Evolutionary conservation across 495 filamentous ascomycete genomes (phyloP).

Genomic region (Amniculicola lignicola): DNA sequence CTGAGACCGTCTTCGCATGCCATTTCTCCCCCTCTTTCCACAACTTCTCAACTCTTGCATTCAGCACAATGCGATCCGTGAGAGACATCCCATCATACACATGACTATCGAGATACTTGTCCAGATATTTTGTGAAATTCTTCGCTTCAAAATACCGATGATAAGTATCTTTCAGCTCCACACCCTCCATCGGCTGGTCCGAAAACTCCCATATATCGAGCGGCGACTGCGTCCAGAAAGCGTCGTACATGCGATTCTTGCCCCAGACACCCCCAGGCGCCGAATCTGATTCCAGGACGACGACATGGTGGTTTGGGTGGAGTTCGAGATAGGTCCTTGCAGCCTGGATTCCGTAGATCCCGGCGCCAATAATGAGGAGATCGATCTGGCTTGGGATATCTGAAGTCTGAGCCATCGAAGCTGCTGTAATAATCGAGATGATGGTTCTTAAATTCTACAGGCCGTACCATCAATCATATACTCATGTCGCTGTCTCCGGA

Average conservation of each 20-base stretch:
- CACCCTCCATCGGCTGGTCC: constrained; percentile 38
- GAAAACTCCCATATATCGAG: constrained; percentile 44
- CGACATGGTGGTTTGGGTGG: constrained; percentile 37
- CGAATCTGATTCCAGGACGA: constrained; percentile 38
- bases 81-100: constrained; percentile 36
- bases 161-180: constrained; percentile 35
- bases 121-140: constrained; percentile 46
- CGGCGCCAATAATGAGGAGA: constrained; percentile 6
- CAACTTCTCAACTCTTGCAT: constrained; percentile 36
- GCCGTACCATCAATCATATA: no score
- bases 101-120: constrained; percentile 43
- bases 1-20: constrained; percentile 25
- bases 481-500: no score
- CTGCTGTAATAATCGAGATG: no score
- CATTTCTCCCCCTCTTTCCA: constrained; percentile 35
- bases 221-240: constrained; percentile 46
- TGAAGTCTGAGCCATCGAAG: no score
- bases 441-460: no score
- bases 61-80: constrained; percentile 38
- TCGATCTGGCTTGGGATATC: no score
- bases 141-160: constrained; percentile 42
- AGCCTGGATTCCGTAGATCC: constrained; percentile 30
- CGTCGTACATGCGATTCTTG: constrained; percentile 38
- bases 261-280: constrained; percentile 42
- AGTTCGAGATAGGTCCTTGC: constrained; percentile 41